Evolutionary conservation across 176 grass and related monocot species (phyloP).

Genomic region (Lolium multiflorum): DNA sequence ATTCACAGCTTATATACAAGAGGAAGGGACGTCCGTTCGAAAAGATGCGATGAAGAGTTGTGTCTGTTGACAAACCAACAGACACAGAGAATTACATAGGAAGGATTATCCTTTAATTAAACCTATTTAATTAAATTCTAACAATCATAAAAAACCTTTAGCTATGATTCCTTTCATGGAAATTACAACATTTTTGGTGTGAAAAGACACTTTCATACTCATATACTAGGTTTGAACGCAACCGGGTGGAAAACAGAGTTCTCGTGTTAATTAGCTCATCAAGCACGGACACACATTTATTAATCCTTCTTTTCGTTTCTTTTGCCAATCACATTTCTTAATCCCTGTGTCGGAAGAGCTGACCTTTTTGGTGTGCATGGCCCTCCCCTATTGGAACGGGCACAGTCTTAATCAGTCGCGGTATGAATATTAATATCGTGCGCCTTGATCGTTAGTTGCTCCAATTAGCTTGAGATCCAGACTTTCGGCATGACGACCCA

Average conservation of each 20-base stretch:
- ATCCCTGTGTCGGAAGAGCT: slow-evolving; percentile 12
- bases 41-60: too few species aligned
- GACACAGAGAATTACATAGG: too few species aligned
- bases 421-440: slow-evolving; percentile 25
- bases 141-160: too few species aligned
- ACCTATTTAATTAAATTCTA: too few species aligned
- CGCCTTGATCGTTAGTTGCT: slow-evolving; percentile 7
- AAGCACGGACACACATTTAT: slow-evolving; percentile 28
- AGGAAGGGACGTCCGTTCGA: too few species aligned
- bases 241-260: background rate
- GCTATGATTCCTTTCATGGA: too few species aligned
- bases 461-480: background rate
- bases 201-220: too few species aligned
- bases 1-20: too few species aligned
- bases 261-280: slow-evolving; percentile 32
- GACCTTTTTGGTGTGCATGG: slow-evolving; percentile 16
- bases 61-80: too few species aligned
- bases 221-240: background rate
- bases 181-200: too few species aligned
- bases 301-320: background rate
- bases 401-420: slow-evolving; percentile 6
- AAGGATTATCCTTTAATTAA: too few species aligned
- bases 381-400: slow-evolving; percentile 41
- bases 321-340: background rate
- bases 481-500: background rate